Evolutionary conservation across 139 green algal species (phyloP).

Genomic region (Pleodorina starrii): DNA sequence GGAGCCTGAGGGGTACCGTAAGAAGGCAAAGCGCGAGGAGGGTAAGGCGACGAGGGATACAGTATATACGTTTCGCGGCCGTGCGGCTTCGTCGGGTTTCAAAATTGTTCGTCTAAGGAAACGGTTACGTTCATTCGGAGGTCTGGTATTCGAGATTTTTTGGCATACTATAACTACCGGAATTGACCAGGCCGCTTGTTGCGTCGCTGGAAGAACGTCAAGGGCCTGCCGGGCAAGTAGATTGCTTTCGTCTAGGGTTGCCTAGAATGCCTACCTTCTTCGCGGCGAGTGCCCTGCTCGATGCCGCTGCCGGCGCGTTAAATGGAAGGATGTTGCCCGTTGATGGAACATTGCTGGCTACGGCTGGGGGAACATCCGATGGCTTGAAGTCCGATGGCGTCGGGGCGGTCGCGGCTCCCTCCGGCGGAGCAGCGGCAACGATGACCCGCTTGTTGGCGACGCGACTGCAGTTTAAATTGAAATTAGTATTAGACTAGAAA

Average conservation of each 20-base stretch:
- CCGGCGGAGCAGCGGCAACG: neutral
- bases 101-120: too few relatives aligned
- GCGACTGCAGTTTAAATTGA: neutral
- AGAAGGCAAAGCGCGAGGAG: neutral
- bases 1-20: constrained; percentile 2
- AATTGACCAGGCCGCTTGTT: too few relatives aligned
- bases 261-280: neutral
- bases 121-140: too few relatives aligned
- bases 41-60: neutral
- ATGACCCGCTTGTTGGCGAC: neutral
- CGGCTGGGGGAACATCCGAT: neutral
- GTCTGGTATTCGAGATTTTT: too few relatives aligned
- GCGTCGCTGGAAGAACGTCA: too few relatives aligned
- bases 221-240: too few relatives aligned
- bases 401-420: neutral
- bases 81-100: too few relatives aligned
- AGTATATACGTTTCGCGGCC: too few relatives aligned
- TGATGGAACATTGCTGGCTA: too few relatives aligned
- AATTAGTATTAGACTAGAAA: too few relatives aligned
- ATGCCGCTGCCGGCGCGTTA: neutral
- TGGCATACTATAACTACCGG: too few relatives aligned
- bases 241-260: neutral
- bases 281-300: neutral
- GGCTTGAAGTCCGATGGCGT: neutral
- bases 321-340: constrained; percentile 19